Conservation (phyloP, 2,329 filamentous ascomycete species). For the Fusarium pseudonygamai region DNA sequence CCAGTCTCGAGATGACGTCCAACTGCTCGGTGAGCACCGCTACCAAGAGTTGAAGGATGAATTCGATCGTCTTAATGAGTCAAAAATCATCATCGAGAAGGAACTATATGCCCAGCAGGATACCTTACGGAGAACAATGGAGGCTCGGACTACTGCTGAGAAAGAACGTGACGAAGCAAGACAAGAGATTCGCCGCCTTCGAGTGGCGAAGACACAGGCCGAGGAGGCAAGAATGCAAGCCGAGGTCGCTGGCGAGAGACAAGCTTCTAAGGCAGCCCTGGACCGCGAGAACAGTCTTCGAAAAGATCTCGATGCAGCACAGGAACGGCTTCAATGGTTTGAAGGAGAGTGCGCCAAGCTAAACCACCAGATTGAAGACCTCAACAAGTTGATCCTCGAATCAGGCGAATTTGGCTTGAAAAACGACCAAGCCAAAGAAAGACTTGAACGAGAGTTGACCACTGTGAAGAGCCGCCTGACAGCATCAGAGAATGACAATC, state of each 20-base stretch:
- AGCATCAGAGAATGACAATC: conserved; percentile 96
- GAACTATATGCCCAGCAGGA: conserved; percentile 97
- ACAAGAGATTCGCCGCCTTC: conserved; percentile 81
- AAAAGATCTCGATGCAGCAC: conserved; percentile 82
- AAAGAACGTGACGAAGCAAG: conserved; percentile 90
- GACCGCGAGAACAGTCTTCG: conserved; percentile 82
- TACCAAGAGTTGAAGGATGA: conserved; percentile 84
- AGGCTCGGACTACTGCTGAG: conserved; percentile 82
- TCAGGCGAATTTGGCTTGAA: conserved; percentile 90
- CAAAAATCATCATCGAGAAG: conserved; percentile 97
- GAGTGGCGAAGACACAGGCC: conserved; percentile 83
- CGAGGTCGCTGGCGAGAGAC: conserved; percentile 82
- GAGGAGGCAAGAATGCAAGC: conserved; percentile 88
- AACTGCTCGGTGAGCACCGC: conserved; percentile 90
- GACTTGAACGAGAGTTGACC: conserved; percentile 88
- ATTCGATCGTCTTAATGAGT: conserved; percentile 86
- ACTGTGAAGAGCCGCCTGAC: conserved; percentile 89
- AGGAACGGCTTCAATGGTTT: conserved; percentile 78
- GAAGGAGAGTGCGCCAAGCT: conserved; percentile 82
- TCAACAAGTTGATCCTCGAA: conserved; percentile 87
- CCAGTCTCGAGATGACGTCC: conserved; percentile 93
- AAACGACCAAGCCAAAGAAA: conserved; percentile 93
- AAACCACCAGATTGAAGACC: conserved; percentile 80
- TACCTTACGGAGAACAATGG: conserved; percentile 83
- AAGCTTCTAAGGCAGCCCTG: conserved; percentile 78